A percentile compares a stretch with the other conserved stretches of the same genome.
phyloP scores from a whole-genome alignment of 371 early-diverging fungal species.

The Zychaea mexicana region DNA sequence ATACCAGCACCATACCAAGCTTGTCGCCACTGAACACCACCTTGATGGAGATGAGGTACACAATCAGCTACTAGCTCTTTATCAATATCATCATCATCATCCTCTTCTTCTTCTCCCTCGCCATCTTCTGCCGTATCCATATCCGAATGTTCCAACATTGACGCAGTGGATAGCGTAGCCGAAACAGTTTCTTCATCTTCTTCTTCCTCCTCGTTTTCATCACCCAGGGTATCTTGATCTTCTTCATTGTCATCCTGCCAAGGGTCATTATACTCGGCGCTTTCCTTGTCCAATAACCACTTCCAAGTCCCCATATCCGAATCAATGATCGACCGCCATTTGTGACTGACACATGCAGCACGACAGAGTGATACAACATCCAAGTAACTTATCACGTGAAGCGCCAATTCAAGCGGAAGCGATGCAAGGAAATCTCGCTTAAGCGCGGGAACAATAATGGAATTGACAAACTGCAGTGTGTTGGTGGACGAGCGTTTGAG shows the following conservation, averaged over 20 bases:
- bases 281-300: conserved; percentile 51
- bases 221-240: background rate
- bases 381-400: conserved; percentile 78
- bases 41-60: too few species aligned
- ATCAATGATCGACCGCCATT: conserved; percentile 82
- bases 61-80: too few species aligned
- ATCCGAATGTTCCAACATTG: background rate
- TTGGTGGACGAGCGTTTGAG: conserved; percentile 40
- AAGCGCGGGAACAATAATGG: conserved; percentile 77
- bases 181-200: background rate
- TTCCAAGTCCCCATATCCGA: conserved; percentile 69
- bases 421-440: conserved; percentile 84
- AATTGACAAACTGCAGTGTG: conserved; percentile 84
- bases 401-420: conserved; percentile 77
- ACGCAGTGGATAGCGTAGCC: background rate
- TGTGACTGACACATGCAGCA: conserved; percentile 76
- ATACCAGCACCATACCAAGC: conserved; percentile 11
- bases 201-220: background rate
- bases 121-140: conserved; percentile 1
- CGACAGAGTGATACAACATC: conserved; percentile 81
- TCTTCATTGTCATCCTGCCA: background rate
- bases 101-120: background rate
- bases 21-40: conserved; percentile 8
- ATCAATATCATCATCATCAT: background rate
- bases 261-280: conserved; percentile 30